Conservation (phyloP, 176 grass and related monocot species). For the Triticum timopheevii region DNA sequence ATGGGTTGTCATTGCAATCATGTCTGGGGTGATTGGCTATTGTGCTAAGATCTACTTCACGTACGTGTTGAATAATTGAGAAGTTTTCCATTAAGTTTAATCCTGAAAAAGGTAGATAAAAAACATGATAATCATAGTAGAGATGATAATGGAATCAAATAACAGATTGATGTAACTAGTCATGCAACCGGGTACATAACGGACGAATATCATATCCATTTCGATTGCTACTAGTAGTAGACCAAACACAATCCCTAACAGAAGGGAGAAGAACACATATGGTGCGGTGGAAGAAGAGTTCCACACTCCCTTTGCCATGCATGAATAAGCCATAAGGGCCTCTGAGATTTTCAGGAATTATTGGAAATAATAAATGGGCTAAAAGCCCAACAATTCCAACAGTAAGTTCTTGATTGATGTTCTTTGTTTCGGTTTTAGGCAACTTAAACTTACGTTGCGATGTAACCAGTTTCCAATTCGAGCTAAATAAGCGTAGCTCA, state of each 20-base stretch:
- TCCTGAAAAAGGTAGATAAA: not conserved
- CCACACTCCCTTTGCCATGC: not conserved
- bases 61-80: constrained; percentile 17
- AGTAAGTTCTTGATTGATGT: constrained; percentile 37
- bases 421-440: not conserved
- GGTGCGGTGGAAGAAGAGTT: not conserved
- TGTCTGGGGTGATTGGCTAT: constrained; percentile 83
- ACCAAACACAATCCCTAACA: not conserved
- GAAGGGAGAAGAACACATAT: not conserved
- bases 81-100: not conserved
- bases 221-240: not conserved
- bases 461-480: constrained; percentile 3
- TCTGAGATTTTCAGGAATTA: not conserved
- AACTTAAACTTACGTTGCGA: not conserved
- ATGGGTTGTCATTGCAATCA: constrained; percentile 74
- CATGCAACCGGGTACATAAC: not conserved
- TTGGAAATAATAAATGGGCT: not conserved
- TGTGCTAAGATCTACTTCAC: constrained; percentile 96
- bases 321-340: not conserved
- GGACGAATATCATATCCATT: not conserved
- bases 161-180: not conserved
- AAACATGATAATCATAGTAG: not conserved
- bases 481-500: not conserved
- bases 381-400: not conserved
- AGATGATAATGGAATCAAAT: not conserved